A percentile compares a stretch with the other conserved stretches of the same genome.
Evolutionary conservation across 495 filamentous ascomycete genomes (phyloP).

Genomic region (Penicillium maclennaniae): DNA sequence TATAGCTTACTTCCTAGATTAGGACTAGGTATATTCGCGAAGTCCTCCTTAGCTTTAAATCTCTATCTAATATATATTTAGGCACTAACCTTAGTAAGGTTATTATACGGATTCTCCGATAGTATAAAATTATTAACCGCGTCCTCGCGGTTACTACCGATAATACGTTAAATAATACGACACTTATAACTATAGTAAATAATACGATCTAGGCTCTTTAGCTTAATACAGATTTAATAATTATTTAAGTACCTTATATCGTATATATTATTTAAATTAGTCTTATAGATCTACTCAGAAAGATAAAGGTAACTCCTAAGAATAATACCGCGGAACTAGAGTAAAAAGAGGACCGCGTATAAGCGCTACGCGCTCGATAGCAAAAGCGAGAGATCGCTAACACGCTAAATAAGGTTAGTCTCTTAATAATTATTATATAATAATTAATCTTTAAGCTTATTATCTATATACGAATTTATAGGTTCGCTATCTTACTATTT

Average conservation of each 20-base stretch:
- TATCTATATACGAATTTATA: no score
- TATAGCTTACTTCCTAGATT: conserved; percentile 13
- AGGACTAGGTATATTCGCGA: conserved; percentile 17
- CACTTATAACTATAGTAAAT: not conserved
- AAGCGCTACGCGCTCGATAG: not conserved
- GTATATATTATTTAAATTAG: not conserved
- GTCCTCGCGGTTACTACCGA: not conserved
- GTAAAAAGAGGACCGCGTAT: not conserved
- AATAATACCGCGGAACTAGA: no score
- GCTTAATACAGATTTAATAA: no score
- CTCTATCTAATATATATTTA: conserved; percentile 3
- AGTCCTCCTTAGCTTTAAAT: no score
- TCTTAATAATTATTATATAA: not conserved
- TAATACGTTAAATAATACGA: not conserved
- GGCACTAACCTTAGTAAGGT: conserved; percentile 2
- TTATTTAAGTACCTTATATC: not conserved
- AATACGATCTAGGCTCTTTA: no score
- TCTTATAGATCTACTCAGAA: not conserved
- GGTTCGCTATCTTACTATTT: no score
- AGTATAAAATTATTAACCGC: not conserved
- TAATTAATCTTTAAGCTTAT: no score
- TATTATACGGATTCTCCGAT: conserved; percentile 1
- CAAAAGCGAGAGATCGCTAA: not conserved
- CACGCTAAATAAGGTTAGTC: not conserved
- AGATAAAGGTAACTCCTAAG: not conserved